Conservation (phyloP, 2,329 filamentous ascomycete species). For the Curvularia sp. region DNA sequence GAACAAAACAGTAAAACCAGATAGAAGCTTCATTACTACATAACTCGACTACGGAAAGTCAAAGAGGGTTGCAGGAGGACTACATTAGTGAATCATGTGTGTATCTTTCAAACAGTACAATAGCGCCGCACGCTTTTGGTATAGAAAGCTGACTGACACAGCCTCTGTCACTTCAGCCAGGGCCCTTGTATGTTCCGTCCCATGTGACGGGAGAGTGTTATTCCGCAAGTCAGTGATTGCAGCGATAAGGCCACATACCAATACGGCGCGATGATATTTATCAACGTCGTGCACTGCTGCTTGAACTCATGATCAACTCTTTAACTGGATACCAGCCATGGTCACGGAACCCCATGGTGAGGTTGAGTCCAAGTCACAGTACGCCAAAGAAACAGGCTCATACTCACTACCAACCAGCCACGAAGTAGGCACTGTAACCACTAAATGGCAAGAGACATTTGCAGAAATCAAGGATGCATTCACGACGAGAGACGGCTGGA, state of each 20-base stretch:
- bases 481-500: constrained; percentile 49
- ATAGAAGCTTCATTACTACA: neutral
- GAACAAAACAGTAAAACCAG: neutral
- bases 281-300: neutral
- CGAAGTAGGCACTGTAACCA: constrained; percentile 7
- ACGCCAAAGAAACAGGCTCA: constrained; percentile 9
- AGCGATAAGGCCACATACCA: constrained; percentile 1
- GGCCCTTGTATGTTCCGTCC: neutral
- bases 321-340: neutral
- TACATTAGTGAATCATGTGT: neutral
- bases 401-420: constrained; percentile 17
- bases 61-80: neutral
- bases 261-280: neutral
- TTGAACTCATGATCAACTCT: neutral
- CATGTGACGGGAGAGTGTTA: neutral
- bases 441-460: constrained; percentile 20
- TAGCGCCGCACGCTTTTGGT: neutral
- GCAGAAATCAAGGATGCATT: constrained; percentile 43
- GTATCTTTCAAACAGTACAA: neutral
- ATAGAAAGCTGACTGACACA: neutral
- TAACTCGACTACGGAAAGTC: neutral
- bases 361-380: constrained; percentile 6
- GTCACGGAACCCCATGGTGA: neutral
- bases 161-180: neutral
- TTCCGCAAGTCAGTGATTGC: constrained; percentile 8